phyloP scores from a whole-genome alignment of 129 eudicot species.

The Centrapalus pauciflorus region DNA sequence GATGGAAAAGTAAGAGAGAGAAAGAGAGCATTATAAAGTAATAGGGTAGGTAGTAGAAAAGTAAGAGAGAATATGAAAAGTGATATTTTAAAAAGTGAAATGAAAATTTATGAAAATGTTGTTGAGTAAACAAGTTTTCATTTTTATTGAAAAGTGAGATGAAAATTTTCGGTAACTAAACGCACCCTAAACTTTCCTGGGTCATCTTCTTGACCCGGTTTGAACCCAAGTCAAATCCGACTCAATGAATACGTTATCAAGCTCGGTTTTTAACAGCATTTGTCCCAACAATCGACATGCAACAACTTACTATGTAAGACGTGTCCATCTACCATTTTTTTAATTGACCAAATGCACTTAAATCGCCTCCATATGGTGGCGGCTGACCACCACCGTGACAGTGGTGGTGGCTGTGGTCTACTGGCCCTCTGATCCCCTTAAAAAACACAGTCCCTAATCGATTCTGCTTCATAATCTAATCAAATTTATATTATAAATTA shows the following conservation, averaged over 20 bases:
- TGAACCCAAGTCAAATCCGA: background rate
- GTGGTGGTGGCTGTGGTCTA: background rate
- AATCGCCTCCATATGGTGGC: background rate
- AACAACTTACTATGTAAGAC: background rate
- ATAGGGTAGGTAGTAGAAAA: background rate
- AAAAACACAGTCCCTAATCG: background rate
- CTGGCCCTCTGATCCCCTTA: background rate
- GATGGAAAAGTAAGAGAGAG: no score
- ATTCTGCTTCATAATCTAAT: background rate
- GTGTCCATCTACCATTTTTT: background rate
- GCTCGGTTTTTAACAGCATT: background rate
- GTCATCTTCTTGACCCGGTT: conserved; percentile 7
- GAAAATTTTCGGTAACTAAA: no score
- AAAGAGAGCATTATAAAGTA: no score
- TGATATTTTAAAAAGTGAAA: no score
- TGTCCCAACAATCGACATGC: background rate
- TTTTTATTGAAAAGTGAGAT: no score
- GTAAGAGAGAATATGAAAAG: background rate
- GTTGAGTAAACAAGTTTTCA: no score
- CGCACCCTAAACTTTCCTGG: background rate
- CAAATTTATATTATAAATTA: background rate
- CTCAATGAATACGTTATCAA: background rate
- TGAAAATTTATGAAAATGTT: no score
- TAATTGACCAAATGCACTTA: background rate
- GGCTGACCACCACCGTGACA: background rate